Evolutionary conservation across 2,329 filamentous ascomycete species (phyloP).

Genomic region (Hypomyces perniciosus): DNA sequence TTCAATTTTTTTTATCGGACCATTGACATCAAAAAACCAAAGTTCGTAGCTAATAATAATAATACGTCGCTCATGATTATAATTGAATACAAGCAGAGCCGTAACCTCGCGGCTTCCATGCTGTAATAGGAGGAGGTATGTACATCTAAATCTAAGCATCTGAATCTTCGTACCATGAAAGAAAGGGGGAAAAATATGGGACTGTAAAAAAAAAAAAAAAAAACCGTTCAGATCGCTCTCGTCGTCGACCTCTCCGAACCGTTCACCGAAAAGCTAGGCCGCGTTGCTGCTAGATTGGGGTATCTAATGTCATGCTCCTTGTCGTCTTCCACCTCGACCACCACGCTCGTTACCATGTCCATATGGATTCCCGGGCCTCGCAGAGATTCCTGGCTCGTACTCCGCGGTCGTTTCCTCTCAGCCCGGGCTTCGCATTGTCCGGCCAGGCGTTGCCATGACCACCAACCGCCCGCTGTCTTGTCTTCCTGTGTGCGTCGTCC

Average conservation of each 20-base stretch:
- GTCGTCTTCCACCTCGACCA: conserved; percentile 32
- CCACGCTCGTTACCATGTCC: conserved; percentile 38
- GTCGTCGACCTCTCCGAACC: conserved; percentile 20
- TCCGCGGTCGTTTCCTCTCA: conserved; percentile 15
- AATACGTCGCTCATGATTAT: too few relatives aligned
- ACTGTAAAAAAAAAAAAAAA: too few relatives aligned
- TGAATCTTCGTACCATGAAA: too few relatives aligned
- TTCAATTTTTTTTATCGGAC: too few relatives aligned
- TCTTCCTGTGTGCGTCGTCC: conserved; percentile 5
- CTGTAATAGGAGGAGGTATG: too few relatives aligned
- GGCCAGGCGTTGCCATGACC: conserved; percentile 19
- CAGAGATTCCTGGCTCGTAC: conserved; percentile 28
- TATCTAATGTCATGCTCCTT: conserved; percentile 22
- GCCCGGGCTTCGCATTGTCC: conserved; percentile 8
- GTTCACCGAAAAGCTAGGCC: conserved; percentile 21
- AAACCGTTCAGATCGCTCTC: not conserved
- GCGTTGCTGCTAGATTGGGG: conserved; percentile 17
- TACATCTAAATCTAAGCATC: too few relatives aligned
- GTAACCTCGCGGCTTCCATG: too few relatives aligned
- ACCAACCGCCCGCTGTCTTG: conserved; percentile 21
- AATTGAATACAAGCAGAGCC: too few relatives aligned
- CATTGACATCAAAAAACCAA: too few relatives aligned
- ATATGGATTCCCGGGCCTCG: conserved; percentile 36
- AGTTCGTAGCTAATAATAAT: too few relatives aligned
- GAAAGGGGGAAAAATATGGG: too few relatives aligned